Conservation (phyloP, 495 filamentous ascomycete genomes). For the Sabuloglossum arenarium region DNA sequence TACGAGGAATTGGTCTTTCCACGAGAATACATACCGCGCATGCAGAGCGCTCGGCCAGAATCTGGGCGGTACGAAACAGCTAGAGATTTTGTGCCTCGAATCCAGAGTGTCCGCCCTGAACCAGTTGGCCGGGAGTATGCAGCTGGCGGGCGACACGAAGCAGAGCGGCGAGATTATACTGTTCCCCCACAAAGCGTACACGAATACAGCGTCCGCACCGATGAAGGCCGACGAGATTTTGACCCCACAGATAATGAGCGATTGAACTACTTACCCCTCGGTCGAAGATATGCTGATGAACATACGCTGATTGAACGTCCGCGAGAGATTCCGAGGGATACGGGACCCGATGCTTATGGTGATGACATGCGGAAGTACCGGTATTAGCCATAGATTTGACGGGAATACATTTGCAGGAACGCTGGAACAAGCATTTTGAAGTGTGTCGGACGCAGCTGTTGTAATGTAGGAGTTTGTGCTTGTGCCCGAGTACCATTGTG, state of each 20-base stretch:
- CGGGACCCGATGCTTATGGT: not conserved
- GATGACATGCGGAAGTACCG: not conserved
- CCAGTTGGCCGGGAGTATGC: not conserved
- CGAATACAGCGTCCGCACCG: conserved; percentile 2
- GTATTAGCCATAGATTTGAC: not conserved
- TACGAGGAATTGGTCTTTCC: conserved; percentile 4
- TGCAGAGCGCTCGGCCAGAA: conserved; percentile 1
- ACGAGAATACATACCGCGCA: conserved; percentile 2
- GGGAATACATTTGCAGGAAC: not conserved
- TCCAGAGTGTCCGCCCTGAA: conserved; percentile 4
- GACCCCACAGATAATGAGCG: not conserved
- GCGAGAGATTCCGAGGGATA: not conserved
- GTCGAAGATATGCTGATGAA: not conserved
- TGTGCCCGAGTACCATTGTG: not conserved
- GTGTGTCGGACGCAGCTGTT: not conserved
- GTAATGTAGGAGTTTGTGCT: not conserved
- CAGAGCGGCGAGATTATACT: not conserved
- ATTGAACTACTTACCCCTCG: not conserved
- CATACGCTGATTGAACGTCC: not conserved
- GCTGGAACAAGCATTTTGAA: not conserved
- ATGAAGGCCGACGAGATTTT: conserved; percentile 1
- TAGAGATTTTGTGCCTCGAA: conserved; percentile 2
- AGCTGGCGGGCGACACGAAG: not conserved
- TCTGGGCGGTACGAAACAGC: conserved; percentile 2
- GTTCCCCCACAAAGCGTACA: not conserved